Percentiles rank a stretch among this genome's conserved stretches.
Conservation (phyloP, 2,329 filamentous ascomycete genomes). For the Scortechinia acanthostroma region DNA sequence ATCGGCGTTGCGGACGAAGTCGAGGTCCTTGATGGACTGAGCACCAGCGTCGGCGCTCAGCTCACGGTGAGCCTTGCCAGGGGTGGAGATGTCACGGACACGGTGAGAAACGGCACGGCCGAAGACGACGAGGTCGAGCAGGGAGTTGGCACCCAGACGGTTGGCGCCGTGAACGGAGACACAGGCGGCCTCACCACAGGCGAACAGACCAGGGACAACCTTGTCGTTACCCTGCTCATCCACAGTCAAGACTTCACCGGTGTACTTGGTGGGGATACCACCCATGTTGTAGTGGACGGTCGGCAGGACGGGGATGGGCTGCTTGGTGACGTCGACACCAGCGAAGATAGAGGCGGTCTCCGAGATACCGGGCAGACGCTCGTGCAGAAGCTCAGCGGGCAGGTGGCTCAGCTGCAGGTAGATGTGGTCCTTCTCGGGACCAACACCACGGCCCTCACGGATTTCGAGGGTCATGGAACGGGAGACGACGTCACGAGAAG, state of each 20-base stretch:
- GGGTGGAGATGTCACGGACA: conserved; percentile 26
- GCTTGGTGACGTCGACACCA: conserved; percentile 35
- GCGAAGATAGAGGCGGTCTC: conserved; percentile 39
- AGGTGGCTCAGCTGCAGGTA: conserved; percentile 36
- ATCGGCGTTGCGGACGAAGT: conserved; percentile 21
- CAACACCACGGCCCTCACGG: conserved; percentile 32
- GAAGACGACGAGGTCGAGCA: conserved; percentile 39
- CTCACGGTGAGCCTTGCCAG: conserved; percentile 20
- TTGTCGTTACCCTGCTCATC: conserved; percentile 24
- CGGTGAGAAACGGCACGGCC: conserved; percentile 33
- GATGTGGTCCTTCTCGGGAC: conserved; percentile 34
- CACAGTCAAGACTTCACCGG: conserved; percentile 34
- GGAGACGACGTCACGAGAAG: conserved; percentile 35
- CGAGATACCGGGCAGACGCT: conserved; percentile 37
- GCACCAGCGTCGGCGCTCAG: conserved; percentile 21
- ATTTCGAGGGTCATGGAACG: conserved; percentile 39
- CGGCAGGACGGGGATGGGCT: conserved; percentile 38
- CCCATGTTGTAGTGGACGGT: conserved; percentile 44
- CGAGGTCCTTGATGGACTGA: conserved; percentile 20
- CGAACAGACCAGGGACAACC: conserved; percentile 33
- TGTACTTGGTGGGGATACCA: conserved; percentile 38
- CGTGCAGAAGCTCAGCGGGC: conserved; percentile 32
- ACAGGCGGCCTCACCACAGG: conserved; percentile 36
- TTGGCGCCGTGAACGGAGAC: conserved; percentile 39
- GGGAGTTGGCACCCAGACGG: conserved; percentile 34